phyloP scores from a whole-genome alignment of 2,329 filamentous ascomycete genomes.

The Cordyceps tenuipes region DNA sequence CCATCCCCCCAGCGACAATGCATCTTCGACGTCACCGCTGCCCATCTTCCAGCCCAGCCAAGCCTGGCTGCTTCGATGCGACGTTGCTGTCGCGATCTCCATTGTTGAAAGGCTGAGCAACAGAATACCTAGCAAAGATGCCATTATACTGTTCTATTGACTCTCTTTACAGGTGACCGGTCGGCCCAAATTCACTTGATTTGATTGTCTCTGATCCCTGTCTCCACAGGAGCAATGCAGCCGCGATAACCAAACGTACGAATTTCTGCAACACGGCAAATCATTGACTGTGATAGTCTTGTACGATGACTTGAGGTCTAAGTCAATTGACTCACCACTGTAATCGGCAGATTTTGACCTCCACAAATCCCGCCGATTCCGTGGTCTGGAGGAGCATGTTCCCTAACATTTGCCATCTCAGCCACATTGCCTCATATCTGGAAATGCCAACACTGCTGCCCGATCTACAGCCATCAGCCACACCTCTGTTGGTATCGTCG shows the following conservation, averaged over 20 bases:
- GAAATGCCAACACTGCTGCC: background rate
- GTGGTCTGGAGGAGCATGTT: background rate
- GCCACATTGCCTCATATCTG: background rate
- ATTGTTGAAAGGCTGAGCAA: background rate
- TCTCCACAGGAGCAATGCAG: background rate
- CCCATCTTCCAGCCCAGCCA: background rate
- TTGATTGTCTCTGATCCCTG: background rate
- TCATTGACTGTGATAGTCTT: background rate
- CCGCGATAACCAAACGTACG: background rate
- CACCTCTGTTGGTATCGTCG: background rate
- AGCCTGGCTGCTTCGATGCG: background rate
- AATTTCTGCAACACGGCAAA: background rate
- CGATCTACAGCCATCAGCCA: background rate
- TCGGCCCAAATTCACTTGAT: background rate
- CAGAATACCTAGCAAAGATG: background rate
- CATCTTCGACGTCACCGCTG: slow-evolving; percentile 4
- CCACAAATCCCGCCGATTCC: background rate
- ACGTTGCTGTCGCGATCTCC: background rate
- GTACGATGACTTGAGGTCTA: background rate
- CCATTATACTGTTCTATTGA: background rate
- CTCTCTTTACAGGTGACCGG: background rate
- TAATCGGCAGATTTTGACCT: no score
- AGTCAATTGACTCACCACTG: background rate
- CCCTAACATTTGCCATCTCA: background rate
- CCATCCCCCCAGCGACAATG: background rate